Evolutionary conservation across 2,329 filamentous ascomycete species (phyloP), one percentile per base, ranked within the genome.

Genomic region (Aspergillus sp.): DNA sequence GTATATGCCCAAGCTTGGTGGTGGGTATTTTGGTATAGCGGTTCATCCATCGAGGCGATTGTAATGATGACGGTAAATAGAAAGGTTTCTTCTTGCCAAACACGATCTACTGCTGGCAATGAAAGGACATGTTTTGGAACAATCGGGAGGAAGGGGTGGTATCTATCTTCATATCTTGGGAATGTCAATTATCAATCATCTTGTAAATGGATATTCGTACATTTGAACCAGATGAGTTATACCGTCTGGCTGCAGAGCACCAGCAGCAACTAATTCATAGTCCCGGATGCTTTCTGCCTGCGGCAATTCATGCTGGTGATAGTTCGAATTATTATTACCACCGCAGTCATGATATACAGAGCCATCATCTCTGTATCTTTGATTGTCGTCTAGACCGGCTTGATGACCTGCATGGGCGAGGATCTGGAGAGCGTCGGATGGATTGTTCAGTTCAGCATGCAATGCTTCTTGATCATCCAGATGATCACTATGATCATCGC

Each of bases 61-160:
- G 49, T 53, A 11, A 53, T 28, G 5, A 53, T 36, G 2, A 43
- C 40, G 4, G 44, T 39, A 4, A 53, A 31, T 1, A 51, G 42
- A 11, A 50, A 50, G 6, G 8, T 9, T 2, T 37, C 35, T 4
- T 39, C 39, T n/a, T 51, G 47, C 0, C 46, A 28, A 8, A 40
- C 40, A 43, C 13, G 4, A 9, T 28, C 7, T 6, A 40, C 6
- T 19, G 31, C 31, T 19, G 38, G 7, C 2, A 33, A 28, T 2
- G 10, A 5, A 4, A 46, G 6, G 2, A 50, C 10, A 7, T 29
- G 10, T 29, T n/a, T 43, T 11, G 46, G 38, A 5, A 45, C 39
- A 11, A 52, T 44, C 2, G 47, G 49, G 2, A 41, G 44, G 27
- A 44, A 51, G 2, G 46, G 36, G 29, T 51, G 48, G 5, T 49